phyloP scores from a whole-genome alignment of 768 basidiomycete species.

The Termitomyces sp. region DNA sequence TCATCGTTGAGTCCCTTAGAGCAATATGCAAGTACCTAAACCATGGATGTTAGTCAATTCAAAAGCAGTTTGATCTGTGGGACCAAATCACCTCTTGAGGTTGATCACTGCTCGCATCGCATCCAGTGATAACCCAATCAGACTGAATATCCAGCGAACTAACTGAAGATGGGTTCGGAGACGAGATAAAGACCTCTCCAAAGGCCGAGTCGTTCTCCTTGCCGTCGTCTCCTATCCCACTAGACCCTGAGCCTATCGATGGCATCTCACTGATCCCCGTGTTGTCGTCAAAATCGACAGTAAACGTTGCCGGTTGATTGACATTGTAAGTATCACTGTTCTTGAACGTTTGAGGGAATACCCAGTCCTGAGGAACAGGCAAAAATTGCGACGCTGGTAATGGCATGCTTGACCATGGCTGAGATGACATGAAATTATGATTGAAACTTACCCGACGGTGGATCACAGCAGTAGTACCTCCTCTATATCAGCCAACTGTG shows the following conservation, averaged over 20 bases:
- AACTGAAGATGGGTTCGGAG: not conserved
- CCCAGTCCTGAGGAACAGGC: not conserved
- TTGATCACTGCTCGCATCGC: not conserved
- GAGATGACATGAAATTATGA: not conserved
- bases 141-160: not conserved
- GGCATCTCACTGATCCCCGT: not conserved
- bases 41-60: not conserved
- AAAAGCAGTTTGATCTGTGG: not conserved
- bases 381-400: not conserved
- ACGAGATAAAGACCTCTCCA: constrained; percentile 3
- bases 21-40: constrained; percentile 1
- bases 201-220: constrained; percentile 1
- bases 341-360: constrained; percentile 1
- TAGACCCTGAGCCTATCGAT: not conserved
- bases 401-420: not conserved
- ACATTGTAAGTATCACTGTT: not conserved
- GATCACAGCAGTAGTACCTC: constrained; percentile 4
- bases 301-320: constrained; percentile 2
- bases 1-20: not conserved
- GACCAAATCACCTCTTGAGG: not conserved
- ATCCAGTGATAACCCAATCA: constrained; percentile 2
- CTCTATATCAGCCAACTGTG: not conserved
- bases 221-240: not conserved
- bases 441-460: not conserved
- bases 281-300: constrained; percentile 2